Evolutionary conservation across 148 eudicot species (phyloP), one percentile per base, ranked within the genome.

Genomic region (Simmondsia chinensis): DNA sequence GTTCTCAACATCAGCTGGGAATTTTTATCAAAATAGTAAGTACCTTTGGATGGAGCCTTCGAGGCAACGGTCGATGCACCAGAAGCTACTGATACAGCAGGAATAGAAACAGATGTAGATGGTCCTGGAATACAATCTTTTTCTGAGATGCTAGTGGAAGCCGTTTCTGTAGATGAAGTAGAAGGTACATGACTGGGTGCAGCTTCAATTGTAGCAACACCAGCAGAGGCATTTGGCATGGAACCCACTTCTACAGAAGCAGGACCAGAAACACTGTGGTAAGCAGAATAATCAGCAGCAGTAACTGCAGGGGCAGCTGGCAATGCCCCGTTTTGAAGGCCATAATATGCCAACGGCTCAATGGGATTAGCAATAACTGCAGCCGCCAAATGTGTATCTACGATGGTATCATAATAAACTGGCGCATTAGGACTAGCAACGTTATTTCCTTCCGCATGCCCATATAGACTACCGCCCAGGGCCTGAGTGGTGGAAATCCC

Each of bases 31-130:
- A 20, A 12, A 32, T 0, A 23, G 20, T 16, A 4, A 34, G 15
- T 63, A 82, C 95, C 95, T 69, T 82, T 85, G 38, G 80, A 28
- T 53, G 65, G 94, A 59, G 43, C 63, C 60, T 79, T 91, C 33
- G 76, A 22, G 32, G 43, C 46, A 19, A 48, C 37, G 23, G 66
- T 25, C 25, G 74, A 43, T 36, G 56, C 37, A 19, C 46, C 70
- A 39, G 56, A 17, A 40, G 43, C 68, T 30, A 60, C 43, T 31
- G 64, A 59, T 38, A 79, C 39, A 35, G 56, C 17, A 43, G 68
- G 28, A 36, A 42, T 59, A 20, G 71, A 16, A 33, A 37, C 53
- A 27, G 79, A 19, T 35, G 79, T 37, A 57, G 80, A 73, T 16
- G 76, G 38, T 26, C 32, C 65, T 22, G 75, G 55, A 39, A 48